Conservation (phyloP, 1,284 basidiomycete genomes). For the Ceratobasidium sp. region DNA sequence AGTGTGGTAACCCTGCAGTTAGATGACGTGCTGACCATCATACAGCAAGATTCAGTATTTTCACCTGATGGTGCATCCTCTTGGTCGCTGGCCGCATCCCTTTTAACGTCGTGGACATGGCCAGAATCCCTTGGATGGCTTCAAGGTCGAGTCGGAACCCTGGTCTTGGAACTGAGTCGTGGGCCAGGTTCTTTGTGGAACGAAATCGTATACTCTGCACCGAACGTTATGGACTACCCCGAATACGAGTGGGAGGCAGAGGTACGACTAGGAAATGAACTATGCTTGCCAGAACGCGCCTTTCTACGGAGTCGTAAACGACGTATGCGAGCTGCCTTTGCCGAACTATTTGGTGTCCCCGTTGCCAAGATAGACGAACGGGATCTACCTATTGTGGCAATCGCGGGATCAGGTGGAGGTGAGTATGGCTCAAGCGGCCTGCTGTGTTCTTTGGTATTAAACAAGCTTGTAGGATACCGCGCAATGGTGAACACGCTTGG, state of each 20-base stretch:
- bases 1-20: neutral
- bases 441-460: neutral
- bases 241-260: conserved; percentile 59
- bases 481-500: conserved; percentile 60
- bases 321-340: conserved; percentile 55
- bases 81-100: neutral
- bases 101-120: conserved; percentile 32
- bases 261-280: conserved; percentile 57
- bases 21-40: neutral
- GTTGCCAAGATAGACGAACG: conserved; percentile 56
- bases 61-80: conserved; percentile 13
- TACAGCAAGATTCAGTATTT: conserved; percentile 22
- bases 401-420: conserved; percentile 60
- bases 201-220: conserved; percentile 53
- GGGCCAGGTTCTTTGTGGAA: conserved; percentile 57
- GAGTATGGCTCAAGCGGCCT: conserved; percentile 30
- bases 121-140: conserved; percentile 31
- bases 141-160: conserved; percentile 33
- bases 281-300: conserved; percentile 56
- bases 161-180: conserved; percentile 55
- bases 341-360: conserved; percentile 55
- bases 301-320: conserved; percentile 56
- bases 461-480: conserved; percentile 53
- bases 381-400: conserved; percentile 59
- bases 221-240: conserved; percentile 55